Conservation (phyloP, 2,329 filamentous ascomycete genomes). For the Phyllosticta paracitricarpa region DNA sequence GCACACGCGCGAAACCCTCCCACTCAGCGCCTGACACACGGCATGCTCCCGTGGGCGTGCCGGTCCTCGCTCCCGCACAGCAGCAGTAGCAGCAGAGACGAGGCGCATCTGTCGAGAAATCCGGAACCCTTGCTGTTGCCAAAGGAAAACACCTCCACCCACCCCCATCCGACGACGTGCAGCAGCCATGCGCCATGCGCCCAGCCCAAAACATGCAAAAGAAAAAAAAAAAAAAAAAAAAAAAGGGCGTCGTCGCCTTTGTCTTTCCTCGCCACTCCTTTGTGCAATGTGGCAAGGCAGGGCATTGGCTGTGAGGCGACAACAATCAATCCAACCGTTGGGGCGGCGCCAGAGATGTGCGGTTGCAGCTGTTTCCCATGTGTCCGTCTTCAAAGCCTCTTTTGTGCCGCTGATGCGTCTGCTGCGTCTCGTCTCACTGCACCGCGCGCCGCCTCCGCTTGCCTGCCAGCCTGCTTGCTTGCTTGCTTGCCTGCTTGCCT, state of each 20-base stretch:
- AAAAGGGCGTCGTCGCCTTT: too few relatives aligned
- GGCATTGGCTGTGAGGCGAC: background rate
- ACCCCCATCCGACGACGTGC: background rate
- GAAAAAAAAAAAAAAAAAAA: too few relatives aligned
- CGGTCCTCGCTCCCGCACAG: background rate
- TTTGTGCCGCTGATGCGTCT: background rate
- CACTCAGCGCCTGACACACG: conserved; percentile 8
- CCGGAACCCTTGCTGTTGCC: background rate
- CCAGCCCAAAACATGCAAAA: background rate
- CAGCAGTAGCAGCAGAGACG: background rate
- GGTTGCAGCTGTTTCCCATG: background rate
- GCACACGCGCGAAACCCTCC: conserved; percentile 3
- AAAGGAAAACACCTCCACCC: background rate
- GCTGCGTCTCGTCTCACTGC: background rate
- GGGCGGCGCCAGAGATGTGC: too few relatives aligned
- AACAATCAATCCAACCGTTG: background rate
- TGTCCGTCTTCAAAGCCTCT: background rate
- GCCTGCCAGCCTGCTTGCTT: too few relatives aligned
- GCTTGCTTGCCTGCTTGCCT: background rate
- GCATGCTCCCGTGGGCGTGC: background rate
- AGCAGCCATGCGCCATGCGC: background rate
- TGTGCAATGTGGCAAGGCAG: background rate
- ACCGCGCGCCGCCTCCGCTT: background rate
- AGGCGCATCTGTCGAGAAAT: background rate
- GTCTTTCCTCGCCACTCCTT: background rate